Evolutionary conservation across 1,284 basidiomycete species (phyloP).

Genomic region (Naganishia sp.): DNA sequence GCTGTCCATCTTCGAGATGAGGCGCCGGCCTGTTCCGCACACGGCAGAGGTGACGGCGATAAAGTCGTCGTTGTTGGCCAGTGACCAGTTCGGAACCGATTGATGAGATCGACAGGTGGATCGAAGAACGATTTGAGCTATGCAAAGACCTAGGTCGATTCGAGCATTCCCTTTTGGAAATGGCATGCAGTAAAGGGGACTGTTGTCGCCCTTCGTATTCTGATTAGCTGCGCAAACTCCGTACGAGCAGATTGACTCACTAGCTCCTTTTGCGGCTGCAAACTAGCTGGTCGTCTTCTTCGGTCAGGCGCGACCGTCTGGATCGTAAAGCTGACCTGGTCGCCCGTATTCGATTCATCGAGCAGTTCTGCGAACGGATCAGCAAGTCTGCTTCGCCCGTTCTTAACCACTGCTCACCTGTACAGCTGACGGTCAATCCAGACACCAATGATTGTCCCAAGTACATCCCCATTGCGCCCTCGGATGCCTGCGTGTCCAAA

Average conservation of each 20-base stretch:
- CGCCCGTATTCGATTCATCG: not conserved
- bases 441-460: slow-evolving; percentile 34
- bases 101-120: slow-evolving; percentile 7
- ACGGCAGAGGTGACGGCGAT: not conserved
- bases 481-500: slow-evolving; percentile 22
- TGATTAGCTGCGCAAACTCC: not conserved
- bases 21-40: slow-evolving; percentile 3
- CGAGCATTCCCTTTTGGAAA: slow-evolving; percentile 15
- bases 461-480: slow-evolving; percentile 37
- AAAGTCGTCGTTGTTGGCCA: slow-evolving; percentile 13
- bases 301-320: slow-evolving; percentile 14
- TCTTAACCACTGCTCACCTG: slow-evolving; percentile 32
- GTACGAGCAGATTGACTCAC: not conserved
- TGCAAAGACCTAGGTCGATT: slow-evolving; percentile 12
- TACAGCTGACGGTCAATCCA: slow-evolving; percentile 37
- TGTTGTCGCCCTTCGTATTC: slow-evolving; percentile 12
- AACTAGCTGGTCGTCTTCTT: slow-evolving; percentile 2
- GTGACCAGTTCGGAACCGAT: slow-evolving; percentile 19
- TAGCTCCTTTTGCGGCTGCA: slow-evolving; percentile 7
- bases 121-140: slow-evolving; percentile 22
- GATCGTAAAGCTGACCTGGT: slow-evolving; percentile 6
- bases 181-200: slow-evolving; percentile 23
- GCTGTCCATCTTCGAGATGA: not conserved
- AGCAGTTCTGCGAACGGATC: slow-evolving; percentile 14
- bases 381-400: not conserved